Evolutionary conservation across 2,329 filamentous ascomycete genomes (phyloP), one percentile per base, ranked within the genome.

Genomic region (Trichoderma atrobrunneum): DNA sequence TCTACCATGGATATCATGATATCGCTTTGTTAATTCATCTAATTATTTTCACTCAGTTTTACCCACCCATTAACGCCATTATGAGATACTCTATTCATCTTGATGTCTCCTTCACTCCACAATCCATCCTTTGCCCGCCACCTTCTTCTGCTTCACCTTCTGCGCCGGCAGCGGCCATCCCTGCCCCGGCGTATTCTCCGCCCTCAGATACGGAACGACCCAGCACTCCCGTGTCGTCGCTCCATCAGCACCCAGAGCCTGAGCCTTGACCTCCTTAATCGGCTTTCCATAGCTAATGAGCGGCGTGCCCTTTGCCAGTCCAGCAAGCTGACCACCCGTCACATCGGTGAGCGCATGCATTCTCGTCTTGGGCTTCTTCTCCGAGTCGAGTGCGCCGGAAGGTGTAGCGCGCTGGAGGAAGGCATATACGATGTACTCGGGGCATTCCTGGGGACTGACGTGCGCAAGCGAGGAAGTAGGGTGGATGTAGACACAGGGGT

Each of bases 311-410:
- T 94, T 92, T 6, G 94, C 93, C 70, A 98, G 85, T 1, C 89
- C 90, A 5, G 92, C 89, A 7, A 99, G 86, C 79, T 97, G 93
- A 3, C 88, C 87, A 1, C 90, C 92, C 18, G 90, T 92, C 7
- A 97, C 85, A 32, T 95, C 89, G 3, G 94, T 95, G 24, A 99
- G 86, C 4, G 95, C 89, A 79, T 95, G 93, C 92, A 99, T 97
- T 57, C 96, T 85, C 34, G 94, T 94, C 82, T 92, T 94, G 21
- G 91, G 86, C 60, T 81, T 83, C 77, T 90, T 91, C 30, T 86
- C 86, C 2, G 82, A 79, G 26, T 85, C 82, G 0, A 86, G 82
- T 26, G 67, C 67, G 5, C 88, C 83, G 0, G 85, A 81, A 0
- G 86, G 83, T 0, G 87, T 84, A 3, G 89, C 85, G 71, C 90